Percentiles rank a stretch among this genome's conserved stretches.
These are phyloP conservation scores for Clavispora phyllophila DNA, from an alignment of 805 yeast species.

Conservation along the genomic window DNA sequence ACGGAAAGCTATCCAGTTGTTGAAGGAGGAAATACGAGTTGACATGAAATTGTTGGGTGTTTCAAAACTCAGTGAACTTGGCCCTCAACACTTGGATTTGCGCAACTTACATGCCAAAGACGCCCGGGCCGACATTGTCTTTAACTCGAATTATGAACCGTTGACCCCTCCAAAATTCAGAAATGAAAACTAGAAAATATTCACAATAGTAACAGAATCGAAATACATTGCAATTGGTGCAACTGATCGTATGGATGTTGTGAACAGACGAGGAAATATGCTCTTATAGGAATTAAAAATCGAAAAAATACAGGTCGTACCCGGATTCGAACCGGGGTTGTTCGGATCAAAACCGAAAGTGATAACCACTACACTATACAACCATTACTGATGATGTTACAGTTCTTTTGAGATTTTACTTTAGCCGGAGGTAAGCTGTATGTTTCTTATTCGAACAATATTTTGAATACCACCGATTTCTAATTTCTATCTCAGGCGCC, in stretches of 20 bases:
- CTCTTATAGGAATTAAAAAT: not conserved
- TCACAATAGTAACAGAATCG: not conserved
- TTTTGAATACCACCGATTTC: no score
- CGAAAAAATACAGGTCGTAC: slow-evolving; percentile 46
- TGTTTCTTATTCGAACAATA: no score
- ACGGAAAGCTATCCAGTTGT: slow-evolving; percentile 50
- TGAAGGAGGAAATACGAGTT: slow-evolving; percentile 68
- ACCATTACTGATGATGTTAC: slow-evolving; percentile 22
- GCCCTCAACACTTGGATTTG: slow-evolving; percentile 12
- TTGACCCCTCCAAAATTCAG: slow-evolving; percentile 9
- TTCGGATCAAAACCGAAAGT: slow-evolving; percentile 76
- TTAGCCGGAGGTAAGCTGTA: no score
- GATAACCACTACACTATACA: slow-evolving; percentile 77
- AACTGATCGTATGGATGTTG: no score
- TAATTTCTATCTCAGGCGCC: no score
- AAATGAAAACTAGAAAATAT: slow-evolving; percentile 2
- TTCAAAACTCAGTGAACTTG: slow-evolving; percentile 34
- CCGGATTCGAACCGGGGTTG: slow-evolving; percentile 86
- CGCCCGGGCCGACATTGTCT: slow-evolving; percentile 9
- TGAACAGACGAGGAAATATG: no score
- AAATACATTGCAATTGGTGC: no score
- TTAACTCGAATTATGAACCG: slow-evolving; percentile 13
- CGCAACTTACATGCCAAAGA: slow-evolving; percentile 6
- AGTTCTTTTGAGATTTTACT: no score
- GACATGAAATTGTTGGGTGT: slow-evolving; percentile 80